Evolutionary conservation across 345 rosid genomes (phyloP).

Genomic region (Camelina neglecta): DNA sequence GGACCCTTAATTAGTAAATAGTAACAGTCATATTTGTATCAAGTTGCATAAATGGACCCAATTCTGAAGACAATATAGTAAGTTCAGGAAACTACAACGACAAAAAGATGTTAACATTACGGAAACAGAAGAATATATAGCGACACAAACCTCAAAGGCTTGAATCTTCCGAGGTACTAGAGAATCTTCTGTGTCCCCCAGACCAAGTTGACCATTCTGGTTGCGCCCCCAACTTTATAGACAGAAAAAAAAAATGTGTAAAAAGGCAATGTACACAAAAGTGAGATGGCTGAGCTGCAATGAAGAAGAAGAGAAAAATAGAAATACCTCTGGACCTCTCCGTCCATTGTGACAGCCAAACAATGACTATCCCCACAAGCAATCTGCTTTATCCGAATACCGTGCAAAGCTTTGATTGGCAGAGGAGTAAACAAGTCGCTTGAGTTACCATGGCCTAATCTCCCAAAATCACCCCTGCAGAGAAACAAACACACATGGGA

Average conservation of each 20-base stretch:
- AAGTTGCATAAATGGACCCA: conserved; percentile 34
- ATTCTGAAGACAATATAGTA: not conserved
- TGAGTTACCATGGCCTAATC: conserved; percentile 97
- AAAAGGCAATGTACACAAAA: conserved; percentile 21
- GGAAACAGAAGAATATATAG: conserved; percentile 22
- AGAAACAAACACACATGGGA: not conserved
- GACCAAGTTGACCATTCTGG: conserved; percentile 99
- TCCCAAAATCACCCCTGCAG: conserved; percentile 97
- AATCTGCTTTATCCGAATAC: conserved; percentile 84
- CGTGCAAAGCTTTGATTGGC: conserved; percentile 81
- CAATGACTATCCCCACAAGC: conserved; percentile 99
- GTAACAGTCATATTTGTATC: conserved; percentile 24
- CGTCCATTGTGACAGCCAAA: conserved; percentile 89
- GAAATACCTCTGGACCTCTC: conserved; percentile 83
- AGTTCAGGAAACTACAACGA: conserved; percentile 26
- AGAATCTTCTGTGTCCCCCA: conserved; percentile 85
- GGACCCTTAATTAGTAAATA: conserved; percentile 33
- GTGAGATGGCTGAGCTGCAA: not conserved
- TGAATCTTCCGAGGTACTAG: conserved; percentile 85
- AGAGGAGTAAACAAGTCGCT: conserved; percentile 91
- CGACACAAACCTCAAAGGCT: conserved; percentile 77
- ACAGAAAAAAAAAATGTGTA: not conserved
- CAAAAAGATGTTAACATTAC: not conserved
- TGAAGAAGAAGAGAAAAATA: not conserved
- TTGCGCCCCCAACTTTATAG: conserved; percentile 94